A percentile compares a stretch with the other conserved stretches of the same genome.
Evolutionary conservation across 2,329 filamentous ascomycete species (phyloP).

Genomic region (Aspergillus sp.): DNA sequence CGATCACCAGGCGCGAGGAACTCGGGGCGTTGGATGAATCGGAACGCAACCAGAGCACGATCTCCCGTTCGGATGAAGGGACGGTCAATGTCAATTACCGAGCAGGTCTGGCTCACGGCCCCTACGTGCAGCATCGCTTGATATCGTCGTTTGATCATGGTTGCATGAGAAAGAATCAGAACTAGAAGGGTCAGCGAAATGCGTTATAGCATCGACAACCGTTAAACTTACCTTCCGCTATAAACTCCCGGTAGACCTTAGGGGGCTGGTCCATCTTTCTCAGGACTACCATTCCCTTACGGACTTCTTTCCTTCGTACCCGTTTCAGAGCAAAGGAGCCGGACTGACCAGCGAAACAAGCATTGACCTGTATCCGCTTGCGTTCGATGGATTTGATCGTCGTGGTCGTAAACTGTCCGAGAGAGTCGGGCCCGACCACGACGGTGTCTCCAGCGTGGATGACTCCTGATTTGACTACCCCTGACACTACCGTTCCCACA

Average conservation of each 20-base stretch:
- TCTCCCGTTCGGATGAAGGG: constrained; percentile 91
- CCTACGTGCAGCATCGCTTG: constrained; percentile 98
- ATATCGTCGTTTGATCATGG: constrained; percentile 93
- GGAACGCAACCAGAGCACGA: constrained; percentile 87
- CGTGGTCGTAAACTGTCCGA: constrained; percentile 83
- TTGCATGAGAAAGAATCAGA: constrained; percentile 88
- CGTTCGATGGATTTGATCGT: constrained; percentile 88
- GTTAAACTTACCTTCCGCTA: constrained; percentile 59
- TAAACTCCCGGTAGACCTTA: constrained; percentile 68
- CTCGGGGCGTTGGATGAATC: constrained; percentile 89
- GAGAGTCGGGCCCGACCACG: constrained; percentile 79
- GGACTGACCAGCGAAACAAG: constrained; percentile 83
- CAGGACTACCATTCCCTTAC: constrained; percentile 96
- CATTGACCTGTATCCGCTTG: constrained; percentile 82
- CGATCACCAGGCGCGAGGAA: constrained; percentile 84
- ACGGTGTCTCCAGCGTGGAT: constrained; percentile 87
- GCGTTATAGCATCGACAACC: background rate
- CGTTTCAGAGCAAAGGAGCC: constrained; percentile 87
- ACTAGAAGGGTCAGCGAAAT: constrained; percentile 45
- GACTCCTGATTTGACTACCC: constrained; percentile 80
- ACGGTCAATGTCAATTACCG: constrained; percentile 96
- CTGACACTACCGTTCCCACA: constrained; percentile 91
- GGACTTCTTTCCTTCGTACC: constrained; percentile 80
- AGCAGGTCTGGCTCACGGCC: constrained; percentile 88
- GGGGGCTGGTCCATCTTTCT: constrained; percentile 71